These are phyloP conservation scores for Picea engelmannii DNA, from an alignment of 83 land plant genomes.

Conservation along the genomic window DNA sequence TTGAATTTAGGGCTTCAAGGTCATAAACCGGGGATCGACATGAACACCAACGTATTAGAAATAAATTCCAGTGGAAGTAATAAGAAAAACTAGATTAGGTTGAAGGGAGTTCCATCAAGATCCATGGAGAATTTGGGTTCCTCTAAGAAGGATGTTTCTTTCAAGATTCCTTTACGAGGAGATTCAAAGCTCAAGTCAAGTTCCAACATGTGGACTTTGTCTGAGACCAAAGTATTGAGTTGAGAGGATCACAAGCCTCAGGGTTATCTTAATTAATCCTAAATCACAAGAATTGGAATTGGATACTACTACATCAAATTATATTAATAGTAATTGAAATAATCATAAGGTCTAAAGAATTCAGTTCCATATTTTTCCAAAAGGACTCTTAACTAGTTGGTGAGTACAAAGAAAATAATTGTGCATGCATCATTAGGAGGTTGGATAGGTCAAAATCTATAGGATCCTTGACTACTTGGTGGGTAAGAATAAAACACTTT, in stretches of 20 bases:
- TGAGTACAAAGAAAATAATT: conserved; percentile 39
- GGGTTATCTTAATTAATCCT: background rate
- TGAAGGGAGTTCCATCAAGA: conserved; percentile 25
- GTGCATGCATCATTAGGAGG: conserved; percentile 24
- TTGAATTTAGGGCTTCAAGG: conserved; percentile 16
- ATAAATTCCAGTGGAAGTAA: conserved; percentile 38
- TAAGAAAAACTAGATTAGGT: conserved; percentile 47
- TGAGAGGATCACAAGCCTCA: conserved; percentile 24
- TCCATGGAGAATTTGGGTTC: conserved; percentile 15
- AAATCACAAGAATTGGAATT: conserved; percentile 25
- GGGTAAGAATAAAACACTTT: too few relatives aligned
- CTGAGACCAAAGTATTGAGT: conserved; percentile 22
- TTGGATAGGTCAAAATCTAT: too few relatives aligned
- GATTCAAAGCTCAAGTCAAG: background rate
- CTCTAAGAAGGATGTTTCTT: conserved; percentile 44
- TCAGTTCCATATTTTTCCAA: conserved; percentile 10
- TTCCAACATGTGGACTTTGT: conserved; percentile 17
- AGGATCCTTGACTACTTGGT: too few relatives aligned
- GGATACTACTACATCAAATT: conserved; percentile 30
- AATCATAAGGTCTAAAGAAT: conserved; percentile 23
- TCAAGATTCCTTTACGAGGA: conserved; percentile 27
- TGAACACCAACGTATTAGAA: conserved; percentile 12
- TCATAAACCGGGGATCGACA: background rate
- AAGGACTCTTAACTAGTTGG: conserved; percentile 48
- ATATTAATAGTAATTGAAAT: conserved; percentile 8